Conservation (phyloP, 2,329 filamentous ascomycete genomes). For the Xylariaceae sp. region DNA sequence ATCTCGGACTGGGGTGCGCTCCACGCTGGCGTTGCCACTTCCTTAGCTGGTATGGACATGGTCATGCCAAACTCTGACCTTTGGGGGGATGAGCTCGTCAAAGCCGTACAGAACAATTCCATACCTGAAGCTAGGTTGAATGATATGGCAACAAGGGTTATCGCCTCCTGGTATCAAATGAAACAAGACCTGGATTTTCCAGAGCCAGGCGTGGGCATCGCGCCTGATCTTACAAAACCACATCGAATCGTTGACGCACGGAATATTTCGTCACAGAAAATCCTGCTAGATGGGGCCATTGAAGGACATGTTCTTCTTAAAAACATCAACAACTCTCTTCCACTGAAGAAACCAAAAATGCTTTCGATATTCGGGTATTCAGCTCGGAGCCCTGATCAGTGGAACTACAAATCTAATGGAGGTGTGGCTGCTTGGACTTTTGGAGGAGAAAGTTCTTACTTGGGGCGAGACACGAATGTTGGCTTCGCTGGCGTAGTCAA, state of each 20-base stretch:
- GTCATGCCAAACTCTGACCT: conserved; percentile 57
- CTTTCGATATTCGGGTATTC: conserved; percentile 70
- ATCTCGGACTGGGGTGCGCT: conserved; percentile 64
- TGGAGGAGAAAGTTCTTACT: conserved; percentile 49
- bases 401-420: conserved; percentile 49
- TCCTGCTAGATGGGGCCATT: conserved; percentile 61
- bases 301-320: conserved; percentile 71
- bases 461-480: conserved; percentile 37
- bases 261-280: conserved; percentile 51
- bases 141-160: conserved; percentile 64
- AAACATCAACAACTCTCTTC: conserved; percentile 62
- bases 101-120: conserved; percentile 66
- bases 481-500: conserved; percentile 43
- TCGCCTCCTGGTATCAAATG: conserved; percentile 64
- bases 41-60: conserved; percentile 61
- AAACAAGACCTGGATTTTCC: conserved; percentile 58
- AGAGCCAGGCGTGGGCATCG: conserved; percentile 58
- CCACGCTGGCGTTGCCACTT: conserved; percentile 60
- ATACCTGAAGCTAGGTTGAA: conserved; percentile 61
- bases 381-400: conserved; percentile 52
- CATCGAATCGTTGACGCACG: conserved; percentile 63
- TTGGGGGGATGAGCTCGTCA: conserved; percentile 58
- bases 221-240: conserved; percentile 53
- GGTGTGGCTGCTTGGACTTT: conserved; percentile 47
- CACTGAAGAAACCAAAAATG: conserved; percentile 56